These are phyloP conservation scores for Phenoliferia sp. DNA, from an alignment of 1,284 basidiomycete genomes.

Conservation along the genomic window DNA sequence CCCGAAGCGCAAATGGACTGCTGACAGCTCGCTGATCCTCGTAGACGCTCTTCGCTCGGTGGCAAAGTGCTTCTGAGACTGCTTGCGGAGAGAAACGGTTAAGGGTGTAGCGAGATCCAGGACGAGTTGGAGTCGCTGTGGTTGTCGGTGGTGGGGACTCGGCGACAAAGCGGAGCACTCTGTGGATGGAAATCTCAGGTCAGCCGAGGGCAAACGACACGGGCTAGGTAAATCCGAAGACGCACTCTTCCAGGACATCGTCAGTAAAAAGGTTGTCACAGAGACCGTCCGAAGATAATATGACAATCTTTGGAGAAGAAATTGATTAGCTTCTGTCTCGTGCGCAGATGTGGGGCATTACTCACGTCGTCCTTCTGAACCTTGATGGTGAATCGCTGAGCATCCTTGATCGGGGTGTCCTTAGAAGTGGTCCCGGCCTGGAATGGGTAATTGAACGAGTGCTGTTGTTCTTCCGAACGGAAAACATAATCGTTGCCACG, in stretches of 20 bases:
- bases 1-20: slow-evolving; percentile 52
- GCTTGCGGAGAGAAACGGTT: slow-evolving; percentile 49
- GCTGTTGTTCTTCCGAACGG: slow-evolving; percentile 91
- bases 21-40: slow-evolving; percentile 49
- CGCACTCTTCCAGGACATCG: slow-evolving; percentile 74
- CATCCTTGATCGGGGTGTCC: slow-evolving; percentile 64
- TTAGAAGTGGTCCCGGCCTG: slow-evolving; percentile 75
- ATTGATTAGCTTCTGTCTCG: no score
- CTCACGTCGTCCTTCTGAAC: slow-evolving; percentile 68
- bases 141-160: slow-evolving; percentile 9
- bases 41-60: slow-evolving; percentile 49
- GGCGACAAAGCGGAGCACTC: neutral
- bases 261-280: slow-evolving; percentile 94
- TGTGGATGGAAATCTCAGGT: neutral
- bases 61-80: slow-evolving; percentile 51
- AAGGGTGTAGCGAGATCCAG: slow-evolving; percentile 19
- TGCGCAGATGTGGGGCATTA: neutral
- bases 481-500: slow-evolving; percentile 53
- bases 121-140: neutral
- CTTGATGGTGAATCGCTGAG: slow-evolving; percentile 65
- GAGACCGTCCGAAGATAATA: slow-evolving; percentile 83
- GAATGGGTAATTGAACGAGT: slow-evolving; percentile 86
- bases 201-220: slow-evolving; percentile 14
- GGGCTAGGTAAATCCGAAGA: slow-evolving; percentile 45
- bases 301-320: slow-evolving; percentile 54